Percentiles rank a stretch among this genome's conserved stretches.
phyloP scores from a whole-genome alignment of 2,329 filamentous ascomycete species.

The Exophiala alcalophila region DNA sequence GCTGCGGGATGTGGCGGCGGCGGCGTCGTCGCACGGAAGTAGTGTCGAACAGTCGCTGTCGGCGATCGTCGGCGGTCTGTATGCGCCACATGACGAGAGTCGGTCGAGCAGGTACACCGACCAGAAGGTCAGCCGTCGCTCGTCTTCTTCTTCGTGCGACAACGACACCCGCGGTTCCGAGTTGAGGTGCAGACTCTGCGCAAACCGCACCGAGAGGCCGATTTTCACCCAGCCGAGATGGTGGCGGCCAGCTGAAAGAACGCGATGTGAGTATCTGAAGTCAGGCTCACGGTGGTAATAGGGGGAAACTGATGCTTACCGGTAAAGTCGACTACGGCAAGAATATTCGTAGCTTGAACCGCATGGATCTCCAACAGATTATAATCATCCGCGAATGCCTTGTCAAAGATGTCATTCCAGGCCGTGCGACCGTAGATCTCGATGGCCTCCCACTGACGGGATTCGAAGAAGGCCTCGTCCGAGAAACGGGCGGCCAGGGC shows the following conservation, averaged over 20 bases:
- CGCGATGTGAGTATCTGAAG: too few species aligned
- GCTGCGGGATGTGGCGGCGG: conserved; percentile 17
- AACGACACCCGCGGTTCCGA: conserved; percentile 26
- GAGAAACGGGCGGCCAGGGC: conserved; percentile 37
- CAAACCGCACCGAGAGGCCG: conserved; percentile 58
- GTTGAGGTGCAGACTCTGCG: conserved; percentile 42
- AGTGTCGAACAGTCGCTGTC: conserved; percentile 32
- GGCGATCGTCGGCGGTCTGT: conserved; percentile 20
- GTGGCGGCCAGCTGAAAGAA: conserved; percentile 33
- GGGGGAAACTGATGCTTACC: too few species aligned
- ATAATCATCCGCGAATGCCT: conserved; percentile 35
- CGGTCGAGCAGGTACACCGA: conserved; percentile 35
- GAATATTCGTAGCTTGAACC: conserved; percentile 39
- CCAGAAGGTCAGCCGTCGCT: conserved; percentile 34
- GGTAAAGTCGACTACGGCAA: conserved; percentile 41
- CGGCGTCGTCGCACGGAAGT: conserved; percentile 30
- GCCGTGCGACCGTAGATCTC: conserved; percentile 36
- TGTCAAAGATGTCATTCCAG: conserved; percentile 37
- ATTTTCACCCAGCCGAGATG: conserved; percentile 40
- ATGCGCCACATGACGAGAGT: conserved; percentile 32
- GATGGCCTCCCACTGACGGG: conserved; percentile 22
- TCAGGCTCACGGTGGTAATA: too few species aligned
- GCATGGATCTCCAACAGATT: conserved; percentile 35
- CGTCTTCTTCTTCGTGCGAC: conserved; percentile 32
- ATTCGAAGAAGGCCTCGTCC: conserved; percentile 33